Evolutionary conservation across 345 rosid genomes (phyloP), one percentile per base, ranked within the genome.

Genomic region (Acer saccharum): DNA sequence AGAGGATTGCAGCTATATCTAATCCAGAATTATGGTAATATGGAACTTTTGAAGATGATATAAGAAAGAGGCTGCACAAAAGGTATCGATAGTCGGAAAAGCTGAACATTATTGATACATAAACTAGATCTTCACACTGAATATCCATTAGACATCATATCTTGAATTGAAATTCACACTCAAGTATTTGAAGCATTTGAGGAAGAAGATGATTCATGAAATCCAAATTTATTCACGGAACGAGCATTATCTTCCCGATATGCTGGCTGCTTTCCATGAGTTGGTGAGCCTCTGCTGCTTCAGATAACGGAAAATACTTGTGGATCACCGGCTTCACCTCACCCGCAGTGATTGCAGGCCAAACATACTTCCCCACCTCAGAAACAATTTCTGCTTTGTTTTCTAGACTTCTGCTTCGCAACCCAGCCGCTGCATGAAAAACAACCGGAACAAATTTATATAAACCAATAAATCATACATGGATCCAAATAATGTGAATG

Each of bases 181-280:
- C 46, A 58, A 39, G 21, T 21, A 72, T 7, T 25, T 4, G 16
- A 48, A 44, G 21, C 78, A 29, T 20, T 9, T 66, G 2, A 14
- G 32, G 2, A 65, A 8, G 54, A 39, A 67, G 14, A 50, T 35
- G 50, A 52, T 21, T 18, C 62, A 13, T 48, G 44, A 20, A 23
- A 21, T 41, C 1, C 6, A 6, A 6, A 54, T 20, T 76, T 66
- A 23, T 55, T 67, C 79, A 93, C 6, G 91, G 78, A 65, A 85
- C 72, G 50, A 93, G 98, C 70, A 95, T 52, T 75, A 95, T 93
- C 84, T 95, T 95, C 54, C 99, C 97, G n/a, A 89, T 81, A 70
- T 95, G 99, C 65, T 75, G 52, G 82, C 93, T 88, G 72, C 94
- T 92, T 86, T 93, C 98, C 87, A 93, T 85, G 21, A 90, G 91